phyloP scores from a whole-genome alignment of 202 grass and related monocot genomes.

The Schoenoplectus triqueter region DNA sequence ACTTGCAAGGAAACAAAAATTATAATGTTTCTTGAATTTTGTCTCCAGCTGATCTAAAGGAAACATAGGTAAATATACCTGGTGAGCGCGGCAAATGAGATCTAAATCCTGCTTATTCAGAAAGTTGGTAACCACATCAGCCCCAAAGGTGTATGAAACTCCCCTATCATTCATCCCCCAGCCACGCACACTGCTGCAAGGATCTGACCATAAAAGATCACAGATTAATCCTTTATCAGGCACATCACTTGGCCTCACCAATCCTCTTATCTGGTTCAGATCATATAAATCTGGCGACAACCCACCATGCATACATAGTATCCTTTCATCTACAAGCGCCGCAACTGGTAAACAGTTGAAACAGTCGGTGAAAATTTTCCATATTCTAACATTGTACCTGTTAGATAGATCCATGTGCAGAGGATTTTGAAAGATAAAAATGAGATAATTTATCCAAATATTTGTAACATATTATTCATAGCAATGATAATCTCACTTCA shows the following conservation, averaged over 20 bases:
- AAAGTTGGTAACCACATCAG: slow-evolving; percentile 52
- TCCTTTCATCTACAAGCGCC: slow-evolving; percentile 50
- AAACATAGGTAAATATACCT: slow-evolving; percentile 41
- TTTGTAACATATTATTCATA: slow-evolving; percentile 7
- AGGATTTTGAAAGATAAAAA: neutral
- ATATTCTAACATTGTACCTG: slow-evolving; percentile 53
- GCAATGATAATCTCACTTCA: neutral
- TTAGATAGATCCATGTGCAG: neutral
- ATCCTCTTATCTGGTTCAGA: slow-evolving; percentile 47
- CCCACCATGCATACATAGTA: slow-evolving; percentile 71
- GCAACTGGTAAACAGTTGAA: slow-evolving; percentile 67
- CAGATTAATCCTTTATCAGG: slow-evolving; percentile 54
- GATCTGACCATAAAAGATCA: slow-evolving; percentile 73
- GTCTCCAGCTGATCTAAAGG: neutral
- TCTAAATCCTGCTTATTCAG: slow-evolving; percentile 49
- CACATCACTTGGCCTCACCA: slow-evolving; percentile 46
- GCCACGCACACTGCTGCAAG: slow-evolving; percentile 36
- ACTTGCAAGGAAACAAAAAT: neutral
- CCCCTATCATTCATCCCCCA: slow-evolving; percentile 57
- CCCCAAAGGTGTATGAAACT: slow-evolving; percentile 60
- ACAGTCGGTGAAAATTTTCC: slow-evolving; percentile 65
- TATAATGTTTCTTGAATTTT: neutral
- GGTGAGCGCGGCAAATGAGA: slow-evolving; percentile 65
- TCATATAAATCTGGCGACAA: slow-evolving; percentile 54
- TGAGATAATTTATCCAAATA: neutral